phyloP scores from a whole-genome alignment of 169 alveolate species.

The Plasmodium fragile region DNA sequence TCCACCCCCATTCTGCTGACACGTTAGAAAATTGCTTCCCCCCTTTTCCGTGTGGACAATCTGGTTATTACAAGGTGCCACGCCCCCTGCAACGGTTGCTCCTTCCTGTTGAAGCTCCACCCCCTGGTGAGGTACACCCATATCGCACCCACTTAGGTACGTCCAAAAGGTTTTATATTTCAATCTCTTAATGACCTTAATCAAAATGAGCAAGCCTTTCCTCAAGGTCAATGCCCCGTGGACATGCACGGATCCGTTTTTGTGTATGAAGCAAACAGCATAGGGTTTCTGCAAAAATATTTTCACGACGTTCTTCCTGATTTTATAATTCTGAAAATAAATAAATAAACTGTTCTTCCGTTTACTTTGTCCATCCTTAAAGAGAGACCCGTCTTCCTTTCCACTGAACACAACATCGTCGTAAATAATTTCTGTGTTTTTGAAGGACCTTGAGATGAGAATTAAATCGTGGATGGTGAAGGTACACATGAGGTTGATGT shows the following conservation, averaged over 20 bases:
- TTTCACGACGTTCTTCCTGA: slow-evolving; percentile 59
- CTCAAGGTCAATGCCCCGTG: slow-evolving; percentile 43
- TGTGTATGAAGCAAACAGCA: slow-evolving; percentile 57
- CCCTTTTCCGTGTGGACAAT: background rate
- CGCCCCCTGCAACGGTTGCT: background rate
- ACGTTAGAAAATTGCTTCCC: background rate
- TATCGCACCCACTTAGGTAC: background rate
- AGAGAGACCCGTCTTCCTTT: slow-evolving; percentile 10
- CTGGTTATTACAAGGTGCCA: background rate
- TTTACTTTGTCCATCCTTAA: slow-evolving; percentile 16
- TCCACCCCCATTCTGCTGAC: background rate
- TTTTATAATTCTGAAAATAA: slow-evolving; percentile 50
- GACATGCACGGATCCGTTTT: slow-evolving; percentile 61
- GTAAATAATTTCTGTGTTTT: slow-evolving; percentile 63
- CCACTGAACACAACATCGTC: slow-evolving; percentile 18
- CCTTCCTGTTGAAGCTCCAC: background rate
- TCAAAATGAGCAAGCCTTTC: slow-evolving; percentile 17
- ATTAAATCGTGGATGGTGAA: slow-evolving; percentile 52
- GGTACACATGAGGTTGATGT: slow-evolving; percentile 25
- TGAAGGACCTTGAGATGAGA: slow-evolving; percentile 45
- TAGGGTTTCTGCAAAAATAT: slow-evolving; percentile 38
- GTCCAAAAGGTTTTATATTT: slow-evolving; percentile 75
- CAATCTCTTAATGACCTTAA: slow-evolving; percentile 62
- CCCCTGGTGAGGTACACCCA: background rate
- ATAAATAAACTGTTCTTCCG: background rate